A percentile compares a stretch with the other conserved stretches of the same genome.
Conservation (phyloP, 768 basidiomycete species). For the Rhizopogon sp. region DNA sequence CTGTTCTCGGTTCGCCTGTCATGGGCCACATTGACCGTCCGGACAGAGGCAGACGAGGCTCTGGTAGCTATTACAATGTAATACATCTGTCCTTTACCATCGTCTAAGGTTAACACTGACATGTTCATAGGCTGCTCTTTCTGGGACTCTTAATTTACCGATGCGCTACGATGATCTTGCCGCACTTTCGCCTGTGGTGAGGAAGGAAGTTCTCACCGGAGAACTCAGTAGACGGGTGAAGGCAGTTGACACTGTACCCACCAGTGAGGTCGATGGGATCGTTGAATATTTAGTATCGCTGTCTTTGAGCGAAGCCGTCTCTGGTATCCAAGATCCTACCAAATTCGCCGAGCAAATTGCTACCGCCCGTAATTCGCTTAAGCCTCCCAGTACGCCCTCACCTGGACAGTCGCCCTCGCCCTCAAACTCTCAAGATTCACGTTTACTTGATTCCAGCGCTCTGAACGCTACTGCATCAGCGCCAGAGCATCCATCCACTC, state of each 20-base stretch:
- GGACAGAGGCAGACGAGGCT: constrained; percentile 70
- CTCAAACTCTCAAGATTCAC: constrained; percentile 65
- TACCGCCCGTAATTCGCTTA: constrained; percentile 29
- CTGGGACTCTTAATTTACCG: constrained; percentile 74
- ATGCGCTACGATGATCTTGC: constrained; percentile 87
- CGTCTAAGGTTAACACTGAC: constrained; percentile 4
- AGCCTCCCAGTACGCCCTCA: constrained; percentile 31
- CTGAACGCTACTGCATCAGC: constrained; percentile 76
- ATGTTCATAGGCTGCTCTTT: constrained; percentile 61
- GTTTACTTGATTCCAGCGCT: constrained; percentile 57
- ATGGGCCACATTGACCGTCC: constrained; percentile 46
- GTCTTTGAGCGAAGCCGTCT: constrained; percentile 72
- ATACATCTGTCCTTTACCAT: constrained; percentile 13
- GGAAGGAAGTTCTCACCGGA: constrained; percentile 80
- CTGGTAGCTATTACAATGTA: constrained; percentile 85
- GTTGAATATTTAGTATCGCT: constrained; percentile 70
- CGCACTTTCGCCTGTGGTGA: constrained; percentile 78
- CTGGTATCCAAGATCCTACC: constrained; percentile 64
- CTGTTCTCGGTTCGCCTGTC: constrained; percentile 52
- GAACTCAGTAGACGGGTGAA: constrained; percentile 76
- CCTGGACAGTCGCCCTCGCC: constrained; percentile 50
- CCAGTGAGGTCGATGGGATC: constrained; percentile 53
- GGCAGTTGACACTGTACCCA: constrained; percentile 45
- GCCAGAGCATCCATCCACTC: constrained; percentile 87
- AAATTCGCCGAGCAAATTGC: constrained; percentile 65